phyloP scores from a whole-genome alignment of 306 rosid species.

The Pyrus bretschneideri region DNA sequence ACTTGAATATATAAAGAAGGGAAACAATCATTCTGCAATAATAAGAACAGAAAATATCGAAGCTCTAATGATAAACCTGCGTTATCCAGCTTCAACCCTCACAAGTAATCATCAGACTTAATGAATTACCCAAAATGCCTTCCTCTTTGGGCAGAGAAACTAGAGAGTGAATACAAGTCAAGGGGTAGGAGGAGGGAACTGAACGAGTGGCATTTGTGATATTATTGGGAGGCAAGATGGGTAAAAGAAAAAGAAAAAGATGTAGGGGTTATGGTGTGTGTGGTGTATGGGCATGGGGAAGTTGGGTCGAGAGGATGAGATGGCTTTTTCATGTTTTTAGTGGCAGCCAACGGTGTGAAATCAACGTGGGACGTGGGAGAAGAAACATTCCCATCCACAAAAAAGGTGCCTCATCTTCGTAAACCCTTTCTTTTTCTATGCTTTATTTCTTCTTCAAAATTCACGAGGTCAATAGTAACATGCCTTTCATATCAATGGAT shows the following conservation, averaged over 20 bases:
- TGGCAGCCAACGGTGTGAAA: conserved; percentile 36
- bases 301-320: conserved; percentile 51
- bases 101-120: conserved; percentile 3
- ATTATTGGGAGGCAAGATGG: conserved; percentile 28
- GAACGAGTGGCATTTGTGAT: conserved; percentile 26
- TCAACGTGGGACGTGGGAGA: conserved; percentile 16
- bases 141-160: background rate
- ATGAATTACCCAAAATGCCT: conserved; percentile 38
- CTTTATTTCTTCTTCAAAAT: background rate
- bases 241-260: conserved; percentile 15
- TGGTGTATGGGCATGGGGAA: conserved; percentile 49
- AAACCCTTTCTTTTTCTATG: background rate
- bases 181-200: conserved; percentile 11
- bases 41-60: conserved; percentile 9
- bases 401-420: background rate
- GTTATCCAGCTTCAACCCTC: conserved; percentile 13
- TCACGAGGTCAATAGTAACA: background rate
- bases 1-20: conserved; percentile 2
- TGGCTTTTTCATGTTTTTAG: conserved; percentile 33
- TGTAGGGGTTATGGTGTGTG: conserved; percentile 19
- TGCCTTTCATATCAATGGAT: background rate
- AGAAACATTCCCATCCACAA: conserved; percentile 43
- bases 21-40: conserved; percentile 6
- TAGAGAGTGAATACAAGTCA: background rate
- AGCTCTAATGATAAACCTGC: conserved; percentile 1